These are phyloP conservation scores for Carallia pectinifolia DNA, from an alignment of 345 rosid species.

Conservation along the genomic window DNA sequence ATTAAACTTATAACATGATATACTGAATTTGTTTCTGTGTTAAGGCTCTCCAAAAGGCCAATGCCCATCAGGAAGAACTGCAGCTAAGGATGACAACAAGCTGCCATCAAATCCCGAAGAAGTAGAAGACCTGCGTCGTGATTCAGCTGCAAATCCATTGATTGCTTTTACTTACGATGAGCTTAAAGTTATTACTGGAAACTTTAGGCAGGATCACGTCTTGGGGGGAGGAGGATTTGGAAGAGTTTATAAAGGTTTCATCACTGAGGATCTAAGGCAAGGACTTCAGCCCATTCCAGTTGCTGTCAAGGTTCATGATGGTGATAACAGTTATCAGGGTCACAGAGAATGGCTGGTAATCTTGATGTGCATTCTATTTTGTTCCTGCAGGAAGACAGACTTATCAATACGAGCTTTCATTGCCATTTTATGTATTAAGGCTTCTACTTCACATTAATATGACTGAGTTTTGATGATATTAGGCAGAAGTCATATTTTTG, in stretches of 20 bases:
- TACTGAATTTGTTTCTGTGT: constrained; percentile 11
- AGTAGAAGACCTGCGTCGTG: constrained; percentile 89
- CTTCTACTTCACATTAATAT: constrained; percentile 12
- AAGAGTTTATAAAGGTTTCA: constrained; percentile 82
- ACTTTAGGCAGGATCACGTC: constrained; percentile 87
- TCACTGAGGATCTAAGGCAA: constrained; percentile 57
- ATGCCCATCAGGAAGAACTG: constrained; percentile 37
- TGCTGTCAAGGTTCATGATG: constrained; percentile 96
- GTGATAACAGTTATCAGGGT: constrained; percentile 87
- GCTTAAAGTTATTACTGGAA: constrained; percentile 63
- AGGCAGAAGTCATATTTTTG: constrained; percentile 97
- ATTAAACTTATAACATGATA: too few relatives aligned
- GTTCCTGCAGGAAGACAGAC: background rate
- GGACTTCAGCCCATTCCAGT: constrained; percentile 67
- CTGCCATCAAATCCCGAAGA: constrained; percentile 92
- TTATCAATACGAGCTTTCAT: background rate
- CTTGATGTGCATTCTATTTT: constrained; percentile 8
- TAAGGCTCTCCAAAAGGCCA: constrained; percentile 65
- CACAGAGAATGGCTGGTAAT: constrained; percentile 99
- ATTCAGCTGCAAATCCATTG: constrained; percentile 73
- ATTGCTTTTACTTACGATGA: constrained; percentile 79
- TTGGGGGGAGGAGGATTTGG: constrained; percentile 99
- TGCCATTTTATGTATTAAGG: background rate
- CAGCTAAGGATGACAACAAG: constrained; percentile 44
- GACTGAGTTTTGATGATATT: constrained; percentile 20